These are phyloP conservation scores for Capsicum chinense DNA, from an alignment of 257 asterid genomes.

Conservation along the genomic window DNA sequence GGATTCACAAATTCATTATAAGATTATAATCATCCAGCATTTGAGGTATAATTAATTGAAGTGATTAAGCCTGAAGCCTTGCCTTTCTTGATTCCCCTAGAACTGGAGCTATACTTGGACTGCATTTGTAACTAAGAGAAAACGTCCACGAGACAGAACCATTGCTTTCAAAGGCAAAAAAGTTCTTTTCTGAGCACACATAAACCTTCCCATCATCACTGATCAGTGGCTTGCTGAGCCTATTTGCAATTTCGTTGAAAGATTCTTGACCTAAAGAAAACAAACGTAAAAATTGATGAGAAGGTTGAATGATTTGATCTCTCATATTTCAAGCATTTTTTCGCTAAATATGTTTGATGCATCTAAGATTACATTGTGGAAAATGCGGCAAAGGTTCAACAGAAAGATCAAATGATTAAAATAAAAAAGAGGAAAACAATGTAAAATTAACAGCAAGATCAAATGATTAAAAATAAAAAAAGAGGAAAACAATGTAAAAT, in stretches of 20 bases:
- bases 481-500: background rate
- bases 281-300: background rate
- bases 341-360: background rate
- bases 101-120: slow-evolving; percentile 58
- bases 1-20: background rate
- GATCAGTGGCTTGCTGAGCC: slow-evolving; percentile 63
- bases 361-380: slow-evolving; percentile 7
- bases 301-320: background rate
- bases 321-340: background rate
- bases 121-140: slow-evolving; percentile 64
- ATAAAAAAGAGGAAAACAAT: background rate
- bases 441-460: background rate
- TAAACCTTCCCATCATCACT: slow-evolving; percentile 79
- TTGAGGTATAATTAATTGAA: background rate
- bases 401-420: background rate
- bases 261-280: slow-evolving; percentile 51
- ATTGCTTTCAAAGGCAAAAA: slow-evolving; percentile 71
- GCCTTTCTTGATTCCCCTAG: slow-evolving; percentile 82
- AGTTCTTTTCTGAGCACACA: slow-evolving; percentile 60
- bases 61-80: slow-evolving; percentile 30
- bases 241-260: slow-evolving; percentile 36
- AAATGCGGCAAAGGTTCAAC: background rate
- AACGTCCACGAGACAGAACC: slow-evolving; percentile 81
- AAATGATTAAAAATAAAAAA: background rate
- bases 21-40: background rate